These are phyloP conservation scores for Fusarium mexicanum DNA, from an alignment of 2,329 filamentous ascomycete genomes.

Conservation along the genomic window DNA sequence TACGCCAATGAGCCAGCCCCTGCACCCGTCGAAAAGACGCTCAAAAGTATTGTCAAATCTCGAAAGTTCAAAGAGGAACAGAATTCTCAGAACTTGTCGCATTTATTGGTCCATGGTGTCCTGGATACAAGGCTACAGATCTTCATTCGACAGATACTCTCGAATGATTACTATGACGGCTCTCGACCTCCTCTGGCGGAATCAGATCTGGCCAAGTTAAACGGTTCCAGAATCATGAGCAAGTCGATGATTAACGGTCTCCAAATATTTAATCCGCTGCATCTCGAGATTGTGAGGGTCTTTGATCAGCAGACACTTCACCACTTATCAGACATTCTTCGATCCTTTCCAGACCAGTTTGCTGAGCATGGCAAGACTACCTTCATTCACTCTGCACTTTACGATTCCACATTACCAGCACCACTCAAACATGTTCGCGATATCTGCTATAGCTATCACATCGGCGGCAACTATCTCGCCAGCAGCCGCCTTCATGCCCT, in stretches of 20 bases:
- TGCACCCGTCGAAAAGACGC: not conserved
- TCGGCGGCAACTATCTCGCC: not conserved
- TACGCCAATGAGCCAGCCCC: conserved; percentile 11
- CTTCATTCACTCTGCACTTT: not conserved
- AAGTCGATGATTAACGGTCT: fast-evolving
- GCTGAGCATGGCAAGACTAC: not conserved
- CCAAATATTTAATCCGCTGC: not conserved
- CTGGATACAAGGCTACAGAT: conserved; percentile 4
- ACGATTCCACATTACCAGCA: fast-evolving
- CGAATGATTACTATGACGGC: not conserved
- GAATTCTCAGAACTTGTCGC: fast-evolving
- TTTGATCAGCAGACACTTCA: not conserved
- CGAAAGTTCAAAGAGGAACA: fast-evolving
- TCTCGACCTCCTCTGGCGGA: not conserved
- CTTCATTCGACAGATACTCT: not conserved
- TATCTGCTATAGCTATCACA: not conserved
- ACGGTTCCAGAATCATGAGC: fast-evolving
- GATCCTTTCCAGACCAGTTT: not conserved
- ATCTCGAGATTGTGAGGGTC: not conserved
- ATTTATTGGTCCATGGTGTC: not conserved
- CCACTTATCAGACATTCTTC: not conserved
- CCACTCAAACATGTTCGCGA: not conserved
- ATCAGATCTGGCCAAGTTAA: fast-evolving
- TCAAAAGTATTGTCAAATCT: fast-evolving
- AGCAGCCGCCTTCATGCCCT: not conserved